Evolutionary conservation across 106 monocot genomes (phyloP).

Genomic region (Acorus calamus): DNA sequence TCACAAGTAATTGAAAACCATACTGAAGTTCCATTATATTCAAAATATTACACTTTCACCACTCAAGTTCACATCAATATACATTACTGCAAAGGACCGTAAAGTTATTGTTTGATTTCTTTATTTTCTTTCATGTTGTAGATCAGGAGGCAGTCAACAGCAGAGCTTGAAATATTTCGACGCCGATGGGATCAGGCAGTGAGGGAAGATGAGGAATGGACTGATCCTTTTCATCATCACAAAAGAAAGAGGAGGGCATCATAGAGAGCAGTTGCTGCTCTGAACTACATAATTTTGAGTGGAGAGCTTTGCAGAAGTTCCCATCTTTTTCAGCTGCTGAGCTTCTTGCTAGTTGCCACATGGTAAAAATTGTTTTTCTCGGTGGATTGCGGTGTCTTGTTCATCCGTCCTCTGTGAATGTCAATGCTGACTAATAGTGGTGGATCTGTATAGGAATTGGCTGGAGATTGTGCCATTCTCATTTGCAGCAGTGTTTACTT

Average conservation of each 20-base stretch:
- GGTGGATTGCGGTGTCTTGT: too few species aligned
- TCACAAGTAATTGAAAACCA: slow-evolving; percentile 36
- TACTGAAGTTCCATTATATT: too few species aligned
- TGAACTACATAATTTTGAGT: background rate
- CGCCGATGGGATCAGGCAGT: slow-evolving; percentile 63
- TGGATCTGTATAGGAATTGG: too few species aligned
- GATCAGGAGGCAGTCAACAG: slow-evolving; percentile 88
- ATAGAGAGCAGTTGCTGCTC: slow-evolving; percentile 5
- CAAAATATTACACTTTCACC: too few species aligned
- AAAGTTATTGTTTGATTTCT: background rate
- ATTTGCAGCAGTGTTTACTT: too few species aligned
- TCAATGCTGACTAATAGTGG: too few species aligned
- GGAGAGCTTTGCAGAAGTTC: too few species aligned
- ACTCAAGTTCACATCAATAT: background rate
- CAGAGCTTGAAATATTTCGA: slow-evolving; percentile 67
- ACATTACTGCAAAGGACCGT: background rate
- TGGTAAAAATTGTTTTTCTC: too few species aligned
- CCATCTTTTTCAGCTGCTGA: too few species aligned
- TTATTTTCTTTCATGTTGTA: slow-evolving; percentile 9
- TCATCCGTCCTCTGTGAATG: too few species aligned
- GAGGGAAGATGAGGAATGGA: slow-evolving; percentile 54
- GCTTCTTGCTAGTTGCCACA: too few species aligned
- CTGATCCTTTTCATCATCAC: slow-evolving; percentile 30
- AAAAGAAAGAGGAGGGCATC: slow-evolving; percentile 13
- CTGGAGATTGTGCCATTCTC: too few species aligned